Conservation (phyloP, 495 filamentous ascomycete species). For the Choiromyces venosus region DNA sequence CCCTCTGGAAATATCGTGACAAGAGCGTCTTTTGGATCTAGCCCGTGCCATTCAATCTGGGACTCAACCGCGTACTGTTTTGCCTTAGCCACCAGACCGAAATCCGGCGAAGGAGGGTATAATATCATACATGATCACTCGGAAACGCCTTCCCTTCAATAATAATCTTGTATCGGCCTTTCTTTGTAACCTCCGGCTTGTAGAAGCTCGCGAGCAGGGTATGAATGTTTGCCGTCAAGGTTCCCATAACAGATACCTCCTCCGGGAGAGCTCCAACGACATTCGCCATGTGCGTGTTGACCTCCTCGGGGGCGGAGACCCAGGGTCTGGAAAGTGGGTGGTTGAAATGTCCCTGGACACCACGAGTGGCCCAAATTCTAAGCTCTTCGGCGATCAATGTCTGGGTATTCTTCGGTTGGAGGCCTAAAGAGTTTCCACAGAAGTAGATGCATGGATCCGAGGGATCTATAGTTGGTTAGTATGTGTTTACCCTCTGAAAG, state of each 20-base stretch:
- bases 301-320: constrained; percentile 69
- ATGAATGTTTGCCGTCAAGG: constrained; percentile 87
- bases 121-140: constrained; percentile 67
- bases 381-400: constrained; percentile 72
- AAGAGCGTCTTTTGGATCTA: constrained; percentile 64
- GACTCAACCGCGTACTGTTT: constrained; percentile 78
- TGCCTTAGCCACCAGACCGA: constrained; percentile 14
- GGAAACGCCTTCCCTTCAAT: constrained; percentile 93
- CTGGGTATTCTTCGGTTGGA: constrained; percentile 71
- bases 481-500: constrained; percentile 18
- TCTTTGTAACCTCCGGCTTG: constrained; percentile 53
- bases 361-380: constrained; percentile 81
- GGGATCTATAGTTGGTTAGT: constrained; percentile 43
- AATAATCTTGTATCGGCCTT: constrained; percentile 71
- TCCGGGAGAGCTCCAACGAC: constrained; percentile 73
- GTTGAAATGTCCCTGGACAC: constrained; percentile 89
- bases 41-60: constrained; percentile 73
- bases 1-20: constrained; percentile 64
- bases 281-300: constrained; percentile 66
- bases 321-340: constrained; percentile 72
- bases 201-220: constrained; percentile 91
- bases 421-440: constrained; percentile 92
- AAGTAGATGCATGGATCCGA: constrained; percentile 68
- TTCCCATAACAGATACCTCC: constrained; percentile 92
- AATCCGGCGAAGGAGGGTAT: background rate